phyloP scores from a whole-genome alignment of 1,284 basidiomycete genomes.

The Blastosporella zonata region DNA sequence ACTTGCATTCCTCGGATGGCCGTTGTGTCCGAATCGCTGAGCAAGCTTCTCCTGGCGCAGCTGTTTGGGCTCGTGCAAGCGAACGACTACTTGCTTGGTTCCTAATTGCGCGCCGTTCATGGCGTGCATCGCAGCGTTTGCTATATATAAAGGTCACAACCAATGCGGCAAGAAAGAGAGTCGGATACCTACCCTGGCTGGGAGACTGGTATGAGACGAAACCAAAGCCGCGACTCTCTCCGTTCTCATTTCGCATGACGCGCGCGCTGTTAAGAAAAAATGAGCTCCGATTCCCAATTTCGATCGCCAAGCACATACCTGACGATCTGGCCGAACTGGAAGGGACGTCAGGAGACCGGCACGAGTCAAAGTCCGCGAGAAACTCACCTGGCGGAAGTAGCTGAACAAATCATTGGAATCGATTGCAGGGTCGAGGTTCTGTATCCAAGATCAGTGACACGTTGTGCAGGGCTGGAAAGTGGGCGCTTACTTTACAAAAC shows the following conservation, averaged over 20 bases:
- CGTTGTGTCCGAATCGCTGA: slow-evolving; percentile 71
- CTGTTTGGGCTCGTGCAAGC: slow-evolving; percentile 88
- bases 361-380: slow-evolving; percentile 2
- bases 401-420: slow-evolving; percentile 80
- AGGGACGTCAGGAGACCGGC: slow-evolving; percentile 17
- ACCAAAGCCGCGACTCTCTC: slow-evolving; percentile 89
- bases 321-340: slow-evolving; percentile 79
- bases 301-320: slow-evolving; percentile 47
- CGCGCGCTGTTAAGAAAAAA: slow-evolving; percentile 60
- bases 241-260: slow-evolving; percentile 87
- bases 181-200: slow-evolving; percentile 76
- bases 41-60: slow-evolving; percentile 85
- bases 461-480: neutral
- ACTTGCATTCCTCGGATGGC: slow-evolving; percentile 71
- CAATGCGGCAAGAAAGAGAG: neutral
- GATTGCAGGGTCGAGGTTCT: slow-evolving; percentile 85
- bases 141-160: slow-evolving; percentile 37
- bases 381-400: slow-evolving; percentile 73
- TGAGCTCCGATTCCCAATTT: neutral
- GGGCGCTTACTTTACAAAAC: slow-evolving; percentile 71
- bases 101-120: slow-evolving; percentile 79
- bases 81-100: slow-evolving; percentile 77
- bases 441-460: slow-evolving; percentile 2
- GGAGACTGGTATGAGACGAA: slow-evolving; percentile 89
- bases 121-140: slow-evolving; percentile 65